A percentile compares a stretch with the other conserved stretches of the same genome.
Evolutionary conservation across 495 filamentous ascomycete species (phyloP).

Genomic region (Pseudoneurospora amorphoporcata): DNA sequence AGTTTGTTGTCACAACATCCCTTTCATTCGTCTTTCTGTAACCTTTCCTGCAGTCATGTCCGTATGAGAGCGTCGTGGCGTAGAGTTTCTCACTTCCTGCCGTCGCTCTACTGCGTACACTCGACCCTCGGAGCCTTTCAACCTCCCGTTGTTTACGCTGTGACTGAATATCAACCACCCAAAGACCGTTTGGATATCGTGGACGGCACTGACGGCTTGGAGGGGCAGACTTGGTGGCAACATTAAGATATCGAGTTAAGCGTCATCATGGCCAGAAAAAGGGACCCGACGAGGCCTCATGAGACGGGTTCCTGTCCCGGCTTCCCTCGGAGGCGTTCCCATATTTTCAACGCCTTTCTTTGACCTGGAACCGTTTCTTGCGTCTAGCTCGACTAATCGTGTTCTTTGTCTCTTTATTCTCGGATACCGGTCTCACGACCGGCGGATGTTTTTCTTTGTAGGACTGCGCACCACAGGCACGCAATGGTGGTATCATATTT

Average conservation of each 20-base stretch:
- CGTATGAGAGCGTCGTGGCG: neutral
- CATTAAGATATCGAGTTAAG: neutral
- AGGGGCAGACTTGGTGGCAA: neutral
- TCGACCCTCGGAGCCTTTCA: neutral
- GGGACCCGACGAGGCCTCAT: neutral
- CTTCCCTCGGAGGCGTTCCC: neutral
- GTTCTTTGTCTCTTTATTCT: neutral
- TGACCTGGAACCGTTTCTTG: neutral
- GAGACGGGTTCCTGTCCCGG: neutral
- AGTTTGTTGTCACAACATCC: neutral
- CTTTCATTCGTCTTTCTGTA: neutral
- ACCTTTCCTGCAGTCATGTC: neutral
- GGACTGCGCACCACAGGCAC: neutral
- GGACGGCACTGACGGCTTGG: neutral
- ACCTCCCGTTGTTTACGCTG: neutral
- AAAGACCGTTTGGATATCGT: neutral
- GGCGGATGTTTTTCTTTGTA: neutral
- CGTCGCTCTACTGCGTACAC: neutral
- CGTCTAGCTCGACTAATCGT: neutral
- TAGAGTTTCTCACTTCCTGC: neutral
- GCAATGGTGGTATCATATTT: neutral
- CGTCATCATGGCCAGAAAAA: neutral
- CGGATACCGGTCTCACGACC: neutral
- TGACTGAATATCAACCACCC: neutral
- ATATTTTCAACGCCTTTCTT: neutral